These are phyloP conservation scores for Suillus subluteus DNA, from an alignment of 768 basidiomycete species.

Conservation along the genomic window DNA sequence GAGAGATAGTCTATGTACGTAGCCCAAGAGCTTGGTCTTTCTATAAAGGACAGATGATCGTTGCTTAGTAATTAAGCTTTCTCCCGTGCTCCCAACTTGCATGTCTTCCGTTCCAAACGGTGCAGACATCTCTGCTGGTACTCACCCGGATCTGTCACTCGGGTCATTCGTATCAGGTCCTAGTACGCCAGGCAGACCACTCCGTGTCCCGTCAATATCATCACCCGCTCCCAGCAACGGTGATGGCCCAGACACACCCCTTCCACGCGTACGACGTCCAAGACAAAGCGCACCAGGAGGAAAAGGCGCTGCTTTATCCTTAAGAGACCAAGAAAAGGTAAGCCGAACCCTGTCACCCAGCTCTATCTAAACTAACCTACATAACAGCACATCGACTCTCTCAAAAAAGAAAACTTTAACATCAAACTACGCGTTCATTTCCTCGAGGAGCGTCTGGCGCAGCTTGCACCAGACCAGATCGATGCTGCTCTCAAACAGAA, in stretches of 20 bases:
- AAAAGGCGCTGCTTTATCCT: slow-evolving; percentile 61
- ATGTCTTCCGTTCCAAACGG: slow-evolving; percentile 2
- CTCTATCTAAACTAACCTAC: background rate
- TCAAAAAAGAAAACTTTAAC: slow-evolving; percentile 97
- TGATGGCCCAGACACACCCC: slow-evolving; percentile 55
- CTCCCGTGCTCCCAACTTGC: background rate
- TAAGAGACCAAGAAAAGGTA: slow-evolving; percentile 97
- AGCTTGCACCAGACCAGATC: slow-evolving; percentile 90
- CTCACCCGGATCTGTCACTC: slow-evolving; percentile 63
- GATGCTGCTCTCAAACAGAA: slow-evolving; percentile 92
- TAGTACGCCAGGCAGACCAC: slow-evolving; percentile 51
- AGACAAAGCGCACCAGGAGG: slow-evolving; percentile 28
- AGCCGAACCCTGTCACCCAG: slow-evolving; percentile 20
- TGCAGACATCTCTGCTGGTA: slow-evolving; percentile 37
- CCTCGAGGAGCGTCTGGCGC: slow-evolving; percentile 88
- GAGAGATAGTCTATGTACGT: background rate
- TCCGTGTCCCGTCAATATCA: slow-evolving; percentile 52
- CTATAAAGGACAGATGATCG: background rate
- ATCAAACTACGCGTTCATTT: slow-evolving; percentile 96
- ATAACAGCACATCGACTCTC: slow-evolving; percentile 85
- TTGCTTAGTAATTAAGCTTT: slow-evolving; percentile 1
- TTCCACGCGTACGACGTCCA: slow-evolving; percentile 49
- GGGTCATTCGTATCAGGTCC: slow-evolving; percentile 57
- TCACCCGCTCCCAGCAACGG: slow-evolving; percentile 55
- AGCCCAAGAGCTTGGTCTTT: background rate